Conservation (phyloP, 73 alveolate species). For the Tetrahymena elliotti region DNA sequence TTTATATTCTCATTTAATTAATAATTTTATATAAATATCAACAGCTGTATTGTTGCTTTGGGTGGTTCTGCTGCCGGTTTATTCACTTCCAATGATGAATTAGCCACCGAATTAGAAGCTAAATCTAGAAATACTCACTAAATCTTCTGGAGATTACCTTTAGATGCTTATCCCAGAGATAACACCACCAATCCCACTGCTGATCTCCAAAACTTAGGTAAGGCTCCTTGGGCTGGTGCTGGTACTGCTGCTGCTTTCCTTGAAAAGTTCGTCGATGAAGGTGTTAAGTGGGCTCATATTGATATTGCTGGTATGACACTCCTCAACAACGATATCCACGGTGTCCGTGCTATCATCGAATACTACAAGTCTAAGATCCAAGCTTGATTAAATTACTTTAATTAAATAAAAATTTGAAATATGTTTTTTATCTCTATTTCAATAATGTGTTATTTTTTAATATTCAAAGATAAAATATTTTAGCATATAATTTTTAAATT, state of each 20-base stretch:
- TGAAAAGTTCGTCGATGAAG: constrained; percentile 40
- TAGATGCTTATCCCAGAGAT: constrained; percentile 52
- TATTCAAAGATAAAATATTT: too few relatives aligned
- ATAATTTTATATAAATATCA: not conserved
- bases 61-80: constrained; percentile 59
- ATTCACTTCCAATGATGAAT: constrained; percentile 57
- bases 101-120: constrained; percentile 9
- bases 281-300: constrained; percentile 35
- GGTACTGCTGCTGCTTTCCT: constrained; percentile 54
- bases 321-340: not conserved
- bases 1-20: not conserved
- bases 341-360: not conserved
- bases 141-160: constrained; percentile 60
- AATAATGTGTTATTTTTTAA: too few relatives aligned
- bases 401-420: not conserved
- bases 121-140: constrained; percentile 52
- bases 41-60: not conserved
- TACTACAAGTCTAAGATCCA: not conserved
- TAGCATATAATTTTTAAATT: too few relatives aligned
- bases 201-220: constrained; percentile 17
- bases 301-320: not conserved
- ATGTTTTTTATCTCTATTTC: not conserved
- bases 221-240: constrained; percentile 40
- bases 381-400: not conserved
- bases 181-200: constrained; percentile 30